phyloP scores from a whole-genome alignment of 129 eudicot genomes.

The Flaveria linearis region DNA sequence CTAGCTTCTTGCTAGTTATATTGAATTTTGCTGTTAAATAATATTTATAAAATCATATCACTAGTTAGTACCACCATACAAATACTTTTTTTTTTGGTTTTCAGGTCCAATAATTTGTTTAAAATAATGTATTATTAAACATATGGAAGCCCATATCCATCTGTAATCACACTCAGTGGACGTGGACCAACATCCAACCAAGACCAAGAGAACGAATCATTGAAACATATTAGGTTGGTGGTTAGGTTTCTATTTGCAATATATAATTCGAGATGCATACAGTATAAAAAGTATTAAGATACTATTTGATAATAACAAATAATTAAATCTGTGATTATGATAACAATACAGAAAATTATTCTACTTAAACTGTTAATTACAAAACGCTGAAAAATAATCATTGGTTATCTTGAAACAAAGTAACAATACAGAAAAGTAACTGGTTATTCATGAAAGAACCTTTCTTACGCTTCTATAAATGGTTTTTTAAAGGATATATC shows the following conservation, averaged over 20 bases:
- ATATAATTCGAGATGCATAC: background rate
- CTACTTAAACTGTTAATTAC: no score
- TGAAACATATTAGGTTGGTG: background rate
- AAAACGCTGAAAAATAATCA: no score
- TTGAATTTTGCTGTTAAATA: background rate
- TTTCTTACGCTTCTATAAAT: no score
- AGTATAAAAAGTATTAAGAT: background rate
- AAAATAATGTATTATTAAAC: conserved; percentile 27
- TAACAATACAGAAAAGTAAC: no score
- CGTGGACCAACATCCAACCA: conserved; percentile 26
- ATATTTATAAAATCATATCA: background rate
- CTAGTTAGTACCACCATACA: background rate
- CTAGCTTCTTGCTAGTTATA: no score
- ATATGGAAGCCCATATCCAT: conserved; percentile 25
- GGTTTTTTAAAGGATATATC: no score
- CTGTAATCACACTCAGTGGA: conserved; percentile 31
- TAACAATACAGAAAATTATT: no score
- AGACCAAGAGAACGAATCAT: background rate
- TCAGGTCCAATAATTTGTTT: background rate
- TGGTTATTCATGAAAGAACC: no score
- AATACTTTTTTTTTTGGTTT: conserved; percentile 4
- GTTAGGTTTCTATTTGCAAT: background rate
- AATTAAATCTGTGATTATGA: no score
- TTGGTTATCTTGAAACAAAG: no score
- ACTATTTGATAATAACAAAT: no score